These are phyloP conservation scores for Plasmodium adleri DNA, from an alignment of 169 alveolate genomes.

Conservation along the genomic window DNA sequence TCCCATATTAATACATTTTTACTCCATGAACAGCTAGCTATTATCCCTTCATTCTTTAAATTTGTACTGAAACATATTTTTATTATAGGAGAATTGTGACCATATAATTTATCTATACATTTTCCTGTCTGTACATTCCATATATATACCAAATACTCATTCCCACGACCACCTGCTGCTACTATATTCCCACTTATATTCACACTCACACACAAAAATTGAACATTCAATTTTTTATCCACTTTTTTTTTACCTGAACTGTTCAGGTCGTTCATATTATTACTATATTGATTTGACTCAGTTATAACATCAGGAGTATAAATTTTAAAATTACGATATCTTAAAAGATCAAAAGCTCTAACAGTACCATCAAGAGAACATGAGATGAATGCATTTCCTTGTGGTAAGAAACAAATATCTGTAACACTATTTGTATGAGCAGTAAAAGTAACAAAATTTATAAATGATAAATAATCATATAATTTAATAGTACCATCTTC, in stretches of 20 bases:
- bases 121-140: constrained; percentile 88
- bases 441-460: constrained; percentile 95
- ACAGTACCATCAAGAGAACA: constrained; percentile 98
- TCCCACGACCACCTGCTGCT: constrained; percentile 97
- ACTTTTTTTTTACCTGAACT: constrained; percentile 23
- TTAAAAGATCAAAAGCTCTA: constrained; percentile 96
- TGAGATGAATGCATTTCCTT: constrained; percentile 94
- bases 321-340: constrained; percentile 93
- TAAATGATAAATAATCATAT: constrained; percentile 96
- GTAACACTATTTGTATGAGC: constrained; percentile 96
- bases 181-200: constrained; percentile 97
- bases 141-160: constrained; percentile 85
- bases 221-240: constrained; percentile 81
- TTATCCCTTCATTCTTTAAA: constrained; percentile 85
- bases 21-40: constrained; percentile 97
- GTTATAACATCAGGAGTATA: constrained; percentile 81
- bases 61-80: constrained; percentile 91
- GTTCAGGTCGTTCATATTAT: constrained; percentile 17
- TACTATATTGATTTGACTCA: constrained; percentile 8
- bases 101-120: constrained; percentile 86
- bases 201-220: constrained; percentile 94
- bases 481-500: constrained; percentile 97
- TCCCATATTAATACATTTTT: constrained; percentile 92
- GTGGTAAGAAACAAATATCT: constrained; percentile 93
- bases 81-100: constrained; percentile 95